phyloP scores from a whole-genome alignment of 257 asterid genomes.

The Forsythia viridissima region DNA sequence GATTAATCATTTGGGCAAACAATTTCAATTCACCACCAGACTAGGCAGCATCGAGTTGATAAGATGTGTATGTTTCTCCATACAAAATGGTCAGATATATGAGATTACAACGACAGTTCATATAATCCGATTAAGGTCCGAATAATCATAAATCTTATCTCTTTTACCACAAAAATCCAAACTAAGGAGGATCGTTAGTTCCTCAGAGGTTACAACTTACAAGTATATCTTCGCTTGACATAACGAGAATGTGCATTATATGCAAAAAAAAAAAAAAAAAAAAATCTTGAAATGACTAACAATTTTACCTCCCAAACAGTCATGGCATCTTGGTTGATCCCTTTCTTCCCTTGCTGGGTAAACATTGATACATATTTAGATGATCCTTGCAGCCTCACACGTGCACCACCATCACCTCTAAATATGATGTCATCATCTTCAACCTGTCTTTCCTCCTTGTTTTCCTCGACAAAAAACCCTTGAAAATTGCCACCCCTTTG shows the following conservation, averaged over 20 bases:
- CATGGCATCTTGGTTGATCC: slow-evolving; percentile 86
- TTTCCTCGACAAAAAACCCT: slow-evolving; percentile 33
- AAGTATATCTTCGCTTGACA: not conserved
- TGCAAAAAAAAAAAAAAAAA: not conserved
- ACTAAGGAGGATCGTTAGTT: not conserved
- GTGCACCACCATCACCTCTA: slow-evolving; percentile 72
- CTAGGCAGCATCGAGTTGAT: too few species aligned
- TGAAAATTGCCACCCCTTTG: slow-evolving; percentile 44
- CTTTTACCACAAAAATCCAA: too few species aligned
- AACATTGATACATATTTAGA: slow-evolving; percentile 66
- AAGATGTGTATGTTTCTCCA: not conserved
- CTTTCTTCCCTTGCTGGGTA: slow-evolving; percentile 73
- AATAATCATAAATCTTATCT: too few species aligned
- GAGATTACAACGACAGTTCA: too few species aligned
- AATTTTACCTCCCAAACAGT: slow-evolving; percentile 87
- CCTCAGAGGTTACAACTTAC: not conserved
- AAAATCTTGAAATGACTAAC: not conserved
- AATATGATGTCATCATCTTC: slow-evolving; percentile 38
- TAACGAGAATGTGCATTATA: not conserved
- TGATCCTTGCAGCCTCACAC: slow-evolving; percentile 66
- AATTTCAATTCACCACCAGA: too few species aligned
- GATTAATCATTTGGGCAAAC: too few species aligned
- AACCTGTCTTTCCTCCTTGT: slow-evolving; percentile 27
- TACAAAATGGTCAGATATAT: too few species aligned
- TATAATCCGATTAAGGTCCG: not conserved